Base-by-base conservation (phyloP, 306 rosid species). In the Purshia tridentata region DNA sequence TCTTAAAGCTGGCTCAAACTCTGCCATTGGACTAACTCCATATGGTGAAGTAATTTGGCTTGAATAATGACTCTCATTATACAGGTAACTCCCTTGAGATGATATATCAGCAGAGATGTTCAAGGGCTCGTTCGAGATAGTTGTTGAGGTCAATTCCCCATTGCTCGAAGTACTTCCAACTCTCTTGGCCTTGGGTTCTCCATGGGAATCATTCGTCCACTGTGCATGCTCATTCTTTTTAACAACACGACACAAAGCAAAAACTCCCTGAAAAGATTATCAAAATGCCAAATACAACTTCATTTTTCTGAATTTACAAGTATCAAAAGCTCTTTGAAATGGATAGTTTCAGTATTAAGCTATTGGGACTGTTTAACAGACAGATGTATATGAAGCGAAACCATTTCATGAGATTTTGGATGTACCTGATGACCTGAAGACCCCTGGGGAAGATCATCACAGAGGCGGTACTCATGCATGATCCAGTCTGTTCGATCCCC, bases 381-480 rank as follows among this genome's bases (percentile, higher is more conserved):
- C 6, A 8, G 54, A n/a, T 8, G 65, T 50, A 73, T 69, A 18
- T 45, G 29, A 50, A 80, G 35, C 44, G 41, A 47, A 40, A 62
- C 19, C 65, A 42, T 46, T 22, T 40, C 19, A 69, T 16, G 56
- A 72, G 62, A 41, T 5, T 40, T 53, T 39, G 51, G 65, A 18
- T 54, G 64, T 70, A 92, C 98, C 89, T 87, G 87, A 65, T 86
- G 87, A 67, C 72, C 78, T 11, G 90, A 77, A 57, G 90, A 56
- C 50, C 84, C 89, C 76, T 77, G 89, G 69, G 60, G 65, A 58
- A 78, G 80, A 81, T 90, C 93, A 48, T 88, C 91, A 1, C 69
- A 81, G 19, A 90, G 89, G 79, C 98, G 98, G 80, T 92, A 92
- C 80, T 92, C 98, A 13, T 90, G 98, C 98, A 92, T 92, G 66